phyloP scores from a whole-genome alignment of 768 basidiomycete genomes.

The Pleurotus citrinopileatus region DNA sequence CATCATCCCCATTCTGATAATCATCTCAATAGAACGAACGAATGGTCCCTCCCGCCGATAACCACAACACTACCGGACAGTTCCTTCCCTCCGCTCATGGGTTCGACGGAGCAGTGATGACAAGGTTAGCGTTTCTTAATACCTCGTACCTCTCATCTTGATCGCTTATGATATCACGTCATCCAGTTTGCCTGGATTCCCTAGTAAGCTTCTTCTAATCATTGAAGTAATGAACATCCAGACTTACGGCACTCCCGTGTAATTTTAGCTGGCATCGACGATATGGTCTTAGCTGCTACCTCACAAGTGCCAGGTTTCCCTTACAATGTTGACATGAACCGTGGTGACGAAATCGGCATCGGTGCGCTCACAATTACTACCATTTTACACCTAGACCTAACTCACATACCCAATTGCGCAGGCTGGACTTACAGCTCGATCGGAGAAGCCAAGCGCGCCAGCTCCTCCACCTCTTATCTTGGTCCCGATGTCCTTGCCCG shows the following conservation, averaged over 20 bases:
- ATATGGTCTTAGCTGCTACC: conserved; percentile 1
- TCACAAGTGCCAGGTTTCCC: conserved; percentile 12
- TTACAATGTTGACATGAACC: conserved; percentile 18
- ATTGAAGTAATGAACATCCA: background rate
- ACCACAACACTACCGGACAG: conserved; percentile 28
- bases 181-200: conserved; percentile 2
- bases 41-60: conserved; percentile 24
- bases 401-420: too few relatives aligned
- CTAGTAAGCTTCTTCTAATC: background rate
- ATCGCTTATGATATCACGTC: conserved; percentile 1
- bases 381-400: too few relatives aligned
- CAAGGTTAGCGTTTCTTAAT: background rate
- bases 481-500: conserved; percentile 15
- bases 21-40: conserved; percentile 24
- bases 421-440: conserved; percentile 17
- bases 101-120: conserved; percentile 14
- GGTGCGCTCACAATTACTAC: conserved; percentile 10
- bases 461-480: conserved; percentile 21
- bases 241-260: background rate
- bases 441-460: conserved; percentile 15
- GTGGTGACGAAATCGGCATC: conserved; percentile 13
- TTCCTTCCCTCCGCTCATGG: conserved; percentile 28
- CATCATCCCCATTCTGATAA: background rate
- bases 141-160: background rate
- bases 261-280: background rate